These are phyloP conservation scores for Trypanosoma avium DNA, from an alignment of 208 protist species.

Conservation along the genomic window DNA sequence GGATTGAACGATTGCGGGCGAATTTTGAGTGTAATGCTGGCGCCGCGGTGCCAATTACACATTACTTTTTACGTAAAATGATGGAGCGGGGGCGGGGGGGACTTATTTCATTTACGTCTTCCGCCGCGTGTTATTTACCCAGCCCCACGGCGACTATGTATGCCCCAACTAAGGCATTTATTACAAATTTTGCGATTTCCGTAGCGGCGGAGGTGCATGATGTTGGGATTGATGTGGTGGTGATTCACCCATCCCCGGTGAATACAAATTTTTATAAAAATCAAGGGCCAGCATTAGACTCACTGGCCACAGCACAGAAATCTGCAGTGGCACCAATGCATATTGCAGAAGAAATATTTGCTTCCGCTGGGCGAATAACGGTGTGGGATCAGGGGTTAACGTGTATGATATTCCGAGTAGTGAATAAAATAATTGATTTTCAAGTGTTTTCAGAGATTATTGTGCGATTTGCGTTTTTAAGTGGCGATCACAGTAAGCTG, in stretches of 20 bases:
- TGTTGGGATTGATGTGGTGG: conserved; percentile 81
- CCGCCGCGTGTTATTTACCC: conserved; percentile 75
- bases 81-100: conserved; percentile 68
- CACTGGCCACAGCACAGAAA: conserved; percentile 75
- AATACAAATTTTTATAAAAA: conserved; percentile 91
- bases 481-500: conserved; percentile 70
- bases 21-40: conserved; percentile 93
- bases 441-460: conserved; percentile 80
- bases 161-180: conserved; percentile 91
- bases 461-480: conserved; percentile 74
- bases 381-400: conserved; percentile 83
- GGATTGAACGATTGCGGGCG: conserved; percentile 67
- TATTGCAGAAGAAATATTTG: conserved; percentile 86
- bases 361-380: conserved; percentile 74
- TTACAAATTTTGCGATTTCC: conserved; percentile 84
- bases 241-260: conserved; percentile 87
- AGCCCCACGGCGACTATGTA: conserved; percentile 90
- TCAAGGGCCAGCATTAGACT: conserved; percentile 71
- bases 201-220: conserved; percentile 82
- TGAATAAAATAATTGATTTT: conserved; percentile 86
- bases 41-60: conserved; percentile 84
- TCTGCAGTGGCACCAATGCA: conserved; percentile 63
- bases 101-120: conserved; percentile 91
- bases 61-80: conserved; percentile 89
- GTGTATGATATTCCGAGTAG: conserved; percentile 65